A percentile compares a stretch with the other conserved stretches of the same genome.
phyloP scores from a whole-genome alignment of 768 basidiomycete genomes.

The Serendipita vermifera region DNA sequence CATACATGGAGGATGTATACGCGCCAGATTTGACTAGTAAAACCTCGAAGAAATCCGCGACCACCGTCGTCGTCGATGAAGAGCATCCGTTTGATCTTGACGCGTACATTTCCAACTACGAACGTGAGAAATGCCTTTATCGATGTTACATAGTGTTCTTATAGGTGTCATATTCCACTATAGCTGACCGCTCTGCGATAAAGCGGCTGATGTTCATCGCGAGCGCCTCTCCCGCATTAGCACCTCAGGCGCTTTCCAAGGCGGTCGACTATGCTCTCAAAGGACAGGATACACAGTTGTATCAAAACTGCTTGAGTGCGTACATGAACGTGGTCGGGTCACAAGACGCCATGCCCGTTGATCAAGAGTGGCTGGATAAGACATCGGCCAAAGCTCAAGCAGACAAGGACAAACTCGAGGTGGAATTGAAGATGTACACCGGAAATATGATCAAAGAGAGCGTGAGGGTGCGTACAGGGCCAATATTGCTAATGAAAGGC shows the following conservation, averaged over 20 bases:
- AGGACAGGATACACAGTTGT: slow-evolving; percentile 46
- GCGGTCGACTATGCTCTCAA: slow-evolving; percentile 50
- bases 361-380: slow-evolving; percentile 65
- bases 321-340: slow-evolving; percentile 28
- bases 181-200: slow-evolving; percentile 58
- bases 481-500: not conserved
- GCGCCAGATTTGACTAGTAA: not conserved
- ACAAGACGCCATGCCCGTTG: slow-evolving; percentile 36
- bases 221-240: slow-evolving; percentile 48
- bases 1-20: slow-evolving; percentile 6
- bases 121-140: slow-evolving; percentile 33
- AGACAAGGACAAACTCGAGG: slow-evolving; percentile 77
- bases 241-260: slow-evolving; percentile 55
- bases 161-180: not conserved
- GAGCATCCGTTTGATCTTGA: slow-evolving; percentile 83
- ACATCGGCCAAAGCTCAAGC: slow-evolving; percentile 47
- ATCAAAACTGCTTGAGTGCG: slow-evolving; percentile 18
- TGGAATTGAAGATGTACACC: slow-evolving; percentile 86
- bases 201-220: slow-evolving; percentile 62
- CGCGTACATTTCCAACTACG: slow-evolving; percentile 59
- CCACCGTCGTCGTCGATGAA: slow-evolving; percentile 43
- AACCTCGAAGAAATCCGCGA: not conserved
- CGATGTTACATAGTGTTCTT: slow-evolving; percentile 5
- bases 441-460: slow-evolving; percentile 99
- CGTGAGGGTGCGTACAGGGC: slow-evolving; percentile 55